Evolutionary conservation across 75 land plant genomes (phyloP), one percentile per base, ranked within the genome.

Genomic region (Pinus albicaulis): DNA sequence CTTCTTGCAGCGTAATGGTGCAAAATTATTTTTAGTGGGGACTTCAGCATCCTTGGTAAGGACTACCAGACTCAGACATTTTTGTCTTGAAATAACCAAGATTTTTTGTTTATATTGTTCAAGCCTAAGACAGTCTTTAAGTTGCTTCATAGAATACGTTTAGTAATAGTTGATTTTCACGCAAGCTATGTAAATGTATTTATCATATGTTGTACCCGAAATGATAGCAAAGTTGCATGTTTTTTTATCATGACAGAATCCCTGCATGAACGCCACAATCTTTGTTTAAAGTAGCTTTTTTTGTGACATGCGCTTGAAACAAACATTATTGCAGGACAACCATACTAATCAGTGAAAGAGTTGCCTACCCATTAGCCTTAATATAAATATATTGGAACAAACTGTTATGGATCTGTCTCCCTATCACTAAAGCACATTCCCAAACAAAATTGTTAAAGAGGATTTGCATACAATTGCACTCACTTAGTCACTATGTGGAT

Each of bases 31-130:
- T 76, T 88, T 71, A 6, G 99, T 96, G 73, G 99, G 99, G 36
- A 94, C 90, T 26, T n/a, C 83, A 74, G 91, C 99, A 81, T 96
- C 99, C 59, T 63, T 96, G 99, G 99, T 96, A 82, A 48, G 86
- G 17, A 55, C 20, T 20, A 19, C 48, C 22, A 20, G 41, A 15
- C 41, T 41, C 41, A 68, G 44, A 41, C 41, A 24, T 20, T 68
- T 68, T 7, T 22, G n/a, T 31, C 19, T 64, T 64, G 28, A 16
- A 0, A 15, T 64, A 1, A 31, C 38, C 38, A 23, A 6, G 38
- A 7, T 16, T 28, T 64, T 17, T 31, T 64, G 68, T 17, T 19
- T 31, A 64, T 28, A 6, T 64, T 64, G 31, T 41, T 64, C 41
- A 41, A 23, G 4, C 24, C 71, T 68, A 36, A 68, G 48, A 68